Base-by-base conservation (phyloP, 768 basidiomycete genomes). In the Polyporus arcularius region DNA sequence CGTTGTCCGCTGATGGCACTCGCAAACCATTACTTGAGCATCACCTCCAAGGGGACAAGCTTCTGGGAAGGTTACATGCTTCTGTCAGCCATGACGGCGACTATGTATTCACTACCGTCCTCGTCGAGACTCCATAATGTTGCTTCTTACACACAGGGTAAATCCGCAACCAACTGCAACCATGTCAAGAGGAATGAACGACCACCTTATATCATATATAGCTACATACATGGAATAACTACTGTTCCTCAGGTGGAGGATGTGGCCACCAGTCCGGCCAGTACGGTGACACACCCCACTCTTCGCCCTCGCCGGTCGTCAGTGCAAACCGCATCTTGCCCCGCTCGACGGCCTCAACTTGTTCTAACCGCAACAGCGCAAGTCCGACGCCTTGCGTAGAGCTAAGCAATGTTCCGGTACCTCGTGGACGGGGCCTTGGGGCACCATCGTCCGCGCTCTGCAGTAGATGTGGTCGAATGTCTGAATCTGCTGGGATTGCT, bases 81-180 rank as follows among this genome's bases (percentile, higher is more conserved):
- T 92, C 89, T 46, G 83, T 90, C 45, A 92, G 89, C 66, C 93
- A 94, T 64, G 93, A 94, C 65, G 89, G 88, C 11, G 88, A 90
- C 43, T 89, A 92, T 69, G 79, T 91, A 14, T 78, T 87, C 57
- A 81, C 89, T 14, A 82, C 83, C 16, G 90, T 94, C 30, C 60
- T 89, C 28, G 81, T 84, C 35, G 88, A 92, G 10, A 35, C 52
- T 4, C 21, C 28, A 30, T 46, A 21, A 32, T n/a, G 6, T 26
- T 14, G 2, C 15, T 14, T 26, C 39, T 30, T 16, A 16, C 4
- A 45, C 30, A 42, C 15, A 45, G 18, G 48, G 21, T 26, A 26
- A 2, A 26, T 26, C 21, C 21, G 21, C 21, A 26, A 26, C 21
- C 21, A 26, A 26, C 21, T 26, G 21, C 21, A 26, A 26, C 21